Base-by-base conservation (phyloP, 176 grass and related monocot genomes). In the Secale cereale region DNA sequence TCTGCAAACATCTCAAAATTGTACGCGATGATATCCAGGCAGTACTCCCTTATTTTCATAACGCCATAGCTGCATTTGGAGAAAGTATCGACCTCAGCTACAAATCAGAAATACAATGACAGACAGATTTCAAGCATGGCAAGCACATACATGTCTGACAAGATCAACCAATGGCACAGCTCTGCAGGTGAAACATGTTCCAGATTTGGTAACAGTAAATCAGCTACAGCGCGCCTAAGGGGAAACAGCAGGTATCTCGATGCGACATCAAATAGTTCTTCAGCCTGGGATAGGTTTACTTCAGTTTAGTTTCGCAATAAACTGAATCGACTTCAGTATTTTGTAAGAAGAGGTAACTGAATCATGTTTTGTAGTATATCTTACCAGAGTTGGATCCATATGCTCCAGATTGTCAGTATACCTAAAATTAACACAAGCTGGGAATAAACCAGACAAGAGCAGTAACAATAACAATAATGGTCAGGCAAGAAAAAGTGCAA, bases 231-330 rank as follows among this genome's bases (percentile, higher is more conserved):
- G 36, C 93, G 86, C 59, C 94, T 98, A 70, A 95, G 90, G 74
- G 96, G 93, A 79, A 98, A 95, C 81, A 98, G 20, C 65, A 98
- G 72, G 65, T 95, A 98, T 66, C 93, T 95, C n/a, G 96, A 98
- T 82, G 96, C 89, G 46, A 90, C 88, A 87, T 98, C 93, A 98
- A 98, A 95, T 78, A 98, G 84, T 85, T 98, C 93, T 85, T 98
- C 96, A 67, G 96, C 93, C 96, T 95, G 86, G 40, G 27, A 60
- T 43, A 86, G 30, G 70, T 63, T 45, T 43, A 71, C 20, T 59
- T 19, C 36, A 59, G 14, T 81, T 82, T 61, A 85, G 72, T 60
- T 28, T 20, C 11, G 74, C 2, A 15, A 32, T 8, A 86, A 70
- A 33, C 2, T 30, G 2, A 57, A 65, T 2, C 20, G 7, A 25